phyloP scores from a whole-genome alignment of 371 early-diverging fungal genomes.

The Syncephalis fuscata region DNA sequence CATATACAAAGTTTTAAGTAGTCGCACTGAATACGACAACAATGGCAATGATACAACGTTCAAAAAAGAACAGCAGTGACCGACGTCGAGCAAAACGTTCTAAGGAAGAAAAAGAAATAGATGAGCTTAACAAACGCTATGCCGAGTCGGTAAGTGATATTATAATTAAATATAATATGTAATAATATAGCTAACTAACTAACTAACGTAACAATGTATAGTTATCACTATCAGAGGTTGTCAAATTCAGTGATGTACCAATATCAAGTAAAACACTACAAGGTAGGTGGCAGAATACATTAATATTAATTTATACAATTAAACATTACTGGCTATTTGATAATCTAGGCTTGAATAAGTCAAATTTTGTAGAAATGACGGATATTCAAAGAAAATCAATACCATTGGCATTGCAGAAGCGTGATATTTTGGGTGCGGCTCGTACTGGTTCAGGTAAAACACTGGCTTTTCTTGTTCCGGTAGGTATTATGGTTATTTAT shows the following conservation, averaged over 20 bases:
- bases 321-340: background rate
- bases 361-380: conserved; percentile 84
- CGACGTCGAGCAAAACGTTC: too few species aligned
- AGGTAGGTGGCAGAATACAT: background rate
- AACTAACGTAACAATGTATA: too few species aligned
- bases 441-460: conserved; percentile 99
- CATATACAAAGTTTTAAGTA: too few species aligned
- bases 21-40: too few species aligned
- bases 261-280: background rate
- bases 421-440: conserved; percentile 95
- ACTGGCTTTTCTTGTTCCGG: conserved; percentile 92
- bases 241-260: background rate
- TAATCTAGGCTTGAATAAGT: conserved; percentile 42
- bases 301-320: background rate
- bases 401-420: conserved; percentile 68
- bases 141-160: too few species aligned
- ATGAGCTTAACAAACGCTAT: too few species aligned
- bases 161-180: too few species aligned
- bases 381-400: conserved; percentile 92
- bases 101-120: too few species aligned
- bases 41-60: too few species aligned
- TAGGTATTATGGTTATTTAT: conserved; percentile 16
- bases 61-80: too few species aligned
- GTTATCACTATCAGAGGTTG: too few species aligned
- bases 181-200: too few species aligned